Evolutionary conservation across 2,329 filamentous ascomycete genomes (phyloP), one percentile per base, ranked within the genome.

Genomic region (Pseudogymnoascus sp.): DNA sequence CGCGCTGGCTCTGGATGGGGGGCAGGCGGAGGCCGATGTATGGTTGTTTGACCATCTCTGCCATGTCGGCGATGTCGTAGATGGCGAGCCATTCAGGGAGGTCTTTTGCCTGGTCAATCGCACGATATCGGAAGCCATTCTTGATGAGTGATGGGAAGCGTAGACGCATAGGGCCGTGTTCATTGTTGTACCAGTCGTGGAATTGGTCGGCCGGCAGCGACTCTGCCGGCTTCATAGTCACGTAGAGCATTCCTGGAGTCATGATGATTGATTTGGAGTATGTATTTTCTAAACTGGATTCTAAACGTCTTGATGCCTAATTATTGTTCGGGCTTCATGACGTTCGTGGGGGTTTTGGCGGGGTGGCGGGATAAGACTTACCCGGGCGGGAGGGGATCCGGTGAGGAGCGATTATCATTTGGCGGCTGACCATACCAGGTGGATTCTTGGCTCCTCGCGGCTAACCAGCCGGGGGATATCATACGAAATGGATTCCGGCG

Each of bases 111-210:
- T 63, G 66, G 73, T 93, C 89, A 14, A 77, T 82, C 7, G 89
- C 88, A 25, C 80, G 82, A 76, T 92, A 96, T 47, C 91, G 87
- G 69, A 94, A 87, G 64, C 91, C 91, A 73, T 91, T 94, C 68
- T 77, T 73, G 72, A 92, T 86, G 69, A 88, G 86, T 3, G 89
- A 86, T 3, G 89, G 84, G 12, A 95, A 77, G 59, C 90, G 87
- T 5, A 95, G 82, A 59, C 91, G 88, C 14, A 86, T 84, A 16
- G 91, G 91, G 62, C 91, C 91, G 77, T 96, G 91, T 77, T 96
- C 91, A 75, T 92, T 94, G 78, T 95, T 92, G 79, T 96, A 96
- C 90, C 90, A 93, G 73, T 95, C 90, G 75, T 95, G 89, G 76
- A 96, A 95, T 70, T 90, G 85, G 66, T 84, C 79, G 59, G 82